Evolutionary conservation across 2,329 filamentous ascomycete species (phyloP).

Genomic region (Fusarium nelsonii): DNA sequence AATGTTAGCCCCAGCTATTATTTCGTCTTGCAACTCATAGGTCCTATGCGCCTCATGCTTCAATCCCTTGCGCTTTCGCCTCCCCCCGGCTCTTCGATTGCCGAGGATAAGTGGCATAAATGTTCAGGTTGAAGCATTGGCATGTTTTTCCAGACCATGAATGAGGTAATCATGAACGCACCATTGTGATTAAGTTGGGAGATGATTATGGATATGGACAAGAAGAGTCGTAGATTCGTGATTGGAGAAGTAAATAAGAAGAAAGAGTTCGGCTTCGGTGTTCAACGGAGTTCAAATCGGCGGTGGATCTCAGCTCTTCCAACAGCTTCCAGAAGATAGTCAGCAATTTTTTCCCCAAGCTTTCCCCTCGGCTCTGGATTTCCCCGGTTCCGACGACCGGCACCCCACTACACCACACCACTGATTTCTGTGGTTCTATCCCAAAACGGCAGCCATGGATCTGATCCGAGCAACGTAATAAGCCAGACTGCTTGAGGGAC

Average conservation of each 20-base stretch:
- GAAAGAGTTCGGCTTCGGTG: conserved; percentile 39
- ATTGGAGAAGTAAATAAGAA: conserved; percentile 25
- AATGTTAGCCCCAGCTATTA: conserved; percentile 11
- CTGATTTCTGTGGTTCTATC: conserved; percentile 16
- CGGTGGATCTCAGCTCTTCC: conserved; percentile 53
- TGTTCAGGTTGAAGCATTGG: conserved; percentile 11
- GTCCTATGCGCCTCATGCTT: conserved; percentile 11
- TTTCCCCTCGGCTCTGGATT: conserved; percentile 49
- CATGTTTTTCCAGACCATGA: background rate
- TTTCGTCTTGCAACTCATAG: background rate
- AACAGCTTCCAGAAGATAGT: conserved; percentile 57
- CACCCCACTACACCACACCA: conserved; percentile 5
- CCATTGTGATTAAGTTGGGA: conserved; percentile 48
- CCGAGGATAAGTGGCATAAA: conserved; percentile 38
- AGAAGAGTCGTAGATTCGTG: conserved; percentile 40
- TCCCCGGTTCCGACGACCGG: conserved; percentile 51
- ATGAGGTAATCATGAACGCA: conserved; percentile 35
- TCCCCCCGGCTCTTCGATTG: conserved; percentile 30
- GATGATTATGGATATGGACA: conserved; percentile 12
- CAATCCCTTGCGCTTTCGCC: background rate
- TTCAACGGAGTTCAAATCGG: conserved; percentile 46
- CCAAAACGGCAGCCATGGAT: conserved; percentile 4
- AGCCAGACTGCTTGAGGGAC: background rate
- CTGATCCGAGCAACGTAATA: conserved; percentile 9
- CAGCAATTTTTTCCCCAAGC: conserved; percentile 54